Evolutionary conservation across 176 grass and related monocot genomes (phyloP), one percentile per base, ranked within the genome.

Genomic region (Alopecurus myosuroides): DNA sequence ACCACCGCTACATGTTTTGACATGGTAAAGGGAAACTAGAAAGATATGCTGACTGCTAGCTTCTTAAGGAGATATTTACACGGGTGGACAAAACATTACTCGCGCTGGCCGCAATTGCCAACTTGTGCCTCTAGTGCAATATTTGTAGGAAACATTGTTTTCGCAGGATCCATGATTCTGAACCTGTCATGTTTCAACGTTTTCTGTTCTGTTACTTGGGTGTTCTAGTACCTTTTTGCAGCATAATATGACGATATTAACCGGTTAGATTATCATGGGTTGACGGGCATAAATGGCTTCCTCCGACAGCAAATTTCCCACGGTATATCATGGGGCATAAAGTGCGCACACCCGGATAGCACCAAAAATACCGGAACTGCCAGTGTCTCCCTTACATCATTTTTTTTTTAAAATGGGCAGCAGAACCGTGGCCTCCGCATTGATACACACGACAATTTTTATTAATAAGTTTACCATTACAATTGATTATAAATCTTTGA

Each of bases 1-100:
- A 89, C 83, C 78, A 86, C 83, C 78, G 71, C 33, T 17, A 33
- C 42, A 71, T 86, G 78, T 86, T 82, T 46, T 79, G 44, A 66
- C 82, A 85, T 51, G 70, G 37, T 85, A 77, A 89, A 76, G 88
- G 61, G 70, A 50, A 39, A 81, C 77, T 85, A 39, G 19, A 76
- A 58, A 76, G 15, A 67, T 77, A 8, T 81, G 70, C 61, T 85
- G 61, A 70, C 77, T 85, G 29, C 61, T 33, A 81, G 55, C 70
- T 62, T 62, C 77, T 76, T 60, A 49, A 75, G 56, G 49, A 85
- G 70, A 85, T 85, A 81, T 81, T 70, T 66, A 85, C 78, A 14
- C 50, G 60, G 44, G 82, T 85, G 77, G 70, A 61, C 57, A 36
- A 68, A 75, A 76, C 76, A 67, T 75, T 31, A 41, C 77, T 81